Conservation (phyloP, 2,329 filamentous ascomycete species). For the Ophiognomonia clavigignenti-juglandacearum region DNA sequence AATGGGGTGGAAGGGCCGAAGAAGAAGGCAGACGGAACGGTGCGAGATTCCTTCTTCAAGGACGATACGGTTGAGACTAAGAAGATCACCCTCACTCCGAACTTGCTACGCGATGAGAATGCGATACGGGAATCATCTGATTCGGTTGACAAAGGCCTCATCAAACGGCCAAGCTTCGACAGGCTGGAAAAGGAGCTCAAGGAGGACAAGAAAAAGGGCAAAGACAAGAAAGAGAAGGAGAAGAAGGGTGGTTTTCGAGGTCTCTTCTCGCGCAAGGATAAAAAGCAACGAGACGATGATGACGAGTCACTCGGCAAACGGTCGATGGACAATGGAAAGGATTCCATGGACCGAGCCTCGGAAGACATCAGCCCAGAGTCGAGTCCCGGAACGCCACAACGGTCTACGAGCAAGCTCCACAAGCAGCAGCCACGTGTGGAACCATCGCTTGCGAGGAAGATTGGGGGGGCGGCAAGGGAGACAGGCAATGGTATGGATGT, state of each 20-base stretch:
- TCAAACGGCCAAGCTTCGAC: constrained; percentile 66
- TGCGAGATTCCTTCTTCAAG: constrained; percentile 95
- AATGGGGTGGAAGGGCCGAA: constrained; percentile 46
- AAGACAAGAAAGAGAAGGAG: constrained; percentile 69
- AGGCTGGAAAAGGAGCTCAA: constrained; percentile 61
- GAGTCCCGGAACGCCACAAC: constrained; percentile 35
- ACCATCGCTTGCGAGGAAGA: constrained; percentile 40
- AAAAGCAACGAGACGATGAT: constrained; percentile 53
- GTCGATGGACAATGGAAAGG: constrained; percentile 51
- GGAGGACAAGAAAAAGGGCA: constrained; percentile 71
- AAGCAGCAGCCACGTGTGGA: constrained; percentile 56
- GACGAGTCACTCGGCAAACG: constrained; percentile 58
- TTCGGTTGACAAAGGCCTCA: constrained; percentile 40
- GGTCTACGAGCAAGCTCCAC: constrained; percentile 63
- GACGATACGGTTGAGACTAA: constrained; percentile 93
- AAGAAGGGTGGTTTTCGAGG: constrained; percentile 55
- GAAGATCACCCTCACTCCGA: constrained; percentile 95
- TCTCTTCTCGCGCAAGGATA: constrained; percentile 60
- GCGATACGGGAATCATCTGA: constrained; percentile 49
- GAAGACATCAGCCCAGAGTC: constrained; percentile 24
- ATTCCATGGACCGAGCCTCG: constrained; percentile 38
- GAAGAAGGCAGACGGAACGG: constrained; percentile 76
- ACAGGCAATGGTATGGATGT: constrained; percentile 32
- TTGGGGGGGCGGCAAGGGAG: constrained; percentile 25
- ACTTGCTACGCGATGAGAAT: constrained; percentile 79